phyloP scores from a whole-genome alignment of 257 asterid genomes.

The Rauvolfia tetraphylla region DNA sequence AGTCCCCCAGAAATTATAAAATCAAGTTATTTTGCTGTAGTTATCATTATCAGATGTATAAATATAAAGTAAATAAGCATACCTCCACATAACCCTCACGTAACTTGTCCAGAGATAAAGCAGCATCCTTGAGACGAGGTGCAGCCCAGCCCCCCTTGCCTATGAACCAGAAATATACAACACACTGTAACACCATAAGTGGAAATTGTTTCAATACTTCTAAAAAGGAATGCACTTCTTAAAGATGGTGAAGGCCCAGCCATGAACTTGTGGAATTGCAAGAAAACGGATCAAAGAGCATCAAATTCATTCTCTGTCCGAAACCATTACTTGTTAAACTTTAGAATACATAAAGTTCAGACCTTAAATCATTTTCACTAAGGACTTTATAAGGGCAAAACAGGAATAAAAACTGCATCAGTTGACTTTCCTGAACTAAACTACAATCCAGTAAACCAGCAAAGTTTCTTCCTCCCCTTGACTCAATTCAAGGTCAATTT shows the following conservation, averaged over 20 bases:
- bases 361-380: neutral
- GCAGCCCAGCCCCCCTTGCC: slow-evolving; percentile 98
- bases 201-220: neutral
- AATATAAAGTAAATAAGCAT: neutral
- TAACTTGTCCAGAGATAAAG: slow-evolving; percentile 74
- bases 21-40: neutral
- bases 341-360: neutral
- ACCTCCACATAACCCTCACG: slow-evolving; percentile 94
- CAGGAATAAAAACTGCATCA: neutral
- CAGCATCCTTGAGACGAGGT: slow-evolving; percentile 97
- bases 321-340: neutral
- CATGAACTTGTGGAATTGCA: neutral
- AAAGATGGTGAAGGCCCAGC: neutral
- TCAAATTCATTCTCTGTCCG: neutral
- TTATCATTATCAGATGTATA: neutral
- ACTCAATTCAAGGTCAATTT: neutral
- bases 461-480: neutral
- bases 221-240: neutral
- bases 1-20: neutral
- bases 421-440: neutral
- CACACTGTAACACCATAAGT: neutral
- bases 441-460: neutral
- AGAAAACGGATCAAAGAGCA: neutral
- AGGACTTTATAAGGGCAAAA: neutral
- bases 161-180: slow-evolving; percentile 21